Evolutionary conservation across 768 basidiomycete genomes (phyloP), one percentile per base, ranked within the genome.

Genomic region (Lanmaoa rubissima): DNA sequence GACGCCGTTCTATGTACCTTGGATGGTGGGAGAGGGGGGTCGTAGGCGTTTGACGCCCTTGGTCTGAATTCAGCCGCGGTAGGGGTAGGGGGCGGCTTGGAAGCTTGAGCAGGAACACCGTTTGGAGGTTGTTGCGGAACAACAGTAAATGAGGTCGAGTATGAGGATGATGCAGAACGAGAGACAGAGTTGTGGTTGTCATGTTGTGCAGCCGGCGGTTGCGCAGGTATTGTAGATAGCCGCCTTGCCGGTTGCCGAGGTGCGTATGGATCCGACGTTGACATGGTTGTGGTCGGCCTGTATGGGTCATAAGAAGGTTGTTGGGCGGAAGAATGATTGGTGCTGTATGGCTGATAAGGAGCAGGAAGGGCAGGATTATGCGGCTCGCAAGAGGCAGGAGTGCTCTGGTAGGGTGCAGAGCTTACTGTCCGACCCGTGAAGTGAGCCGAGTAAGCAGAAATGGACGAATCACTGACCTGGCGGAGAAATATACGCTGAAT

Each of bases 31-130:
- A 90, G 81, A 34, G 89, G 88, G 3, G 89, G 89, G 62, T 91
- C 89, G 62, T 90, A 91, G 2, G 88, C 89, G 61, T 90, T 88
- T 14, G 75, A 77, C 35, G 82, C 70, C 72, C 84, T 88, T 24
- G 86, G 86, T 48, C 88, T 79, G 57, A 75, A 83, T n/a, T 85
- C 64, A 31, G 78, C 68, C 2, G 79, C 71, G 3, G 78, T 70
- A 17, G 77, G 74, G 6, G 70, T 59, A 4, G 77, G 73, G 31
- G 76, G 65, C 2, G 51, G 55, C 42, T 66, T 62, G 21, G 77
- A 64, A 41, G 71, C 64, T 28, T 73, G 69, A 51, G 68, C 48
- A 34, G 70, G 51, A 44, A 61, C 39, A 51, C 65, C 51, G 48
- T 65, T 70, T 31, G 66, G 40, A 56, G 61, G 51, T 26, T 52